A percentile compares a stretch with the other conserved stretches of the same genome.
Conservation (phyloP, 2,329 filamentous ascomycete species). For the Fusarium haematococcum region DNA sequence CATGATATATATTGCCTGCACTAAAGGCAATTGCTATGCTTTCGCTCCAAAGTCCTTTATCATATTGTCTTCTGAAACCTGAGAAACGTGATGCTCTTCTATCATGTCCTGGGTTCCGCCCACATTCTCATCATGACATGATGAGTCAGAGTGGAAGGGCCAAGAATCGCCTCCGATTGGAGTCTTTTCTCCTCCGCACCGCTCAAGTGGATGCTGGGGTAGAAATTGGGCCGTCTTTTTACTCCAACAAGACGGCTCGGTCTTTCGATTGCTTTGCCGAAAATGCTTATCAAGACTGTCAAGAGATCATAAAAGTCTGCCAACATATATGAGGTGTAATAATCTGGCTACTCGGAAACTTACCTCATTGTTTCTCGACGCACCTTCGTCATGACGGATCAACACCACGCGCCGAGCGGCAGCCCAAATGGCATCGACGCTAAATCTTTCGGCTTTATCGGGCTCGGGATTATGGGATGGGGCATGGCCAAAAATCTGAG, state of each 20-base stretch:
- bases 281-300: neutral
- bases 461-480: slow-evolving; percentile 51
- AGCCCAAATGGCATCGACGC: neutral
- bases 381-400: neutral
- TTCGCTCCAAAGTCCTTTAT: neutral
- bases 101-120: neutral
- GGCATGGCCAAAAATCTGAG: slow-evolving; percentile 51
- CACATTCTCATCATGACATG: neutral
- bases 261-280: neutral
- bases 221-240: neutral
- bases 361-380: neutral
- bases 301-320: neutral
- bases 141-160: neutral
- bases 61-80: neutral
- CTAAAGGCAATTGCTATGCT: neutral
- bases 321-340: neutral
- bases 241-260: neutral
- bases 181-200: neutral
- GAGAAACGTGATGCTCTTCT: neutral
- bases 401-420: neutral
- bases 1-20: neutral
- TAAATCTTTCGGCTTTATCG: slow-evolving; percentile 18
- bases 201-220: neutral
- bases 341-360: neutral
- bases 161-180: neutral